Evolutionary conservation across 2,329 filamentous ascomycete genomes (phyloP).

Genomic region (Rhynchosporium graminicola): DNA sequence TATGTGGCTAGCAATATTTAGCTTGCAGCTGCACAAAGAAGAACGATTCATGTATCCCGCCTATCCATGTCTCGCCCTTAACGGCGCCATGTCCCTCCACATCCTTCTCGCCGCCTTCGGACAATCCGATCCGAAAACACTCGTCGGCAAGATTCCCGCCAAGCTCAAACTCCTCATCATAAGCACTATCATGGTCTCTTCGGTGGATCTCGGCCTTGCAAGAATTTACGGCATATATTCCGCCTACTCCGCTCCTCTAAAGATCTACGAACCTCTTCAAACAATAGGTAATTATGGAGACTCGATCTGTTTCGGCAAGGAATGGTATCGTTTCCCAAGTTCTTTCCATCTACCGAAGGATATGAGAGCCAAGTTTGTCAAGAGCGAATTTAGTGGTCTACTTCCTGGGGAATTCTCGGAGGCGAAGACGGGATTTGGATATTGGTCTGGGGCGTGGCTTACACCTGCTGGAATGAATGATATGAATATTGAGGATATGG

Average conservation of each 20-base stretch:
- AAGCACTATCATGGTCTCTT: conserved; percentile 59
- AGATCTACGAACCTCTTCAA: conserved; percentile 67
- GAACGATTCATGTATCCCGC: conserved; percentile 98
- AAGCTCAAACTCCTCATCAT: conserved; percentile 71
- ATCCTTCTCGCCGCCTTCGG: conserved; percentile 76
- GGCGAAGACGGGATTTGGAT: conserved; percentile 63
- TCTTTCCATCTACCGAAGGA: conserved; percentile 86
- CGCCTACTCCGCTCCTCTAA: conserved; percentile 79
- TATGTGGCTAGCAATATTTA: conserved; percentile 91
- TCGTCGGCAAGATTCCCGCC: conserved; percentile 72
- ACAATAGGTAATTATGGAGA: conserved; percentile 60
- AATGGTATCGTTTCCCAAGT: conserved; percentile 97
- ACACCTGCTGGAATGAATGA: conserved; percentile 88
- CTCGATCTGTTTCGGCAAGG: conserved; percentile 86
- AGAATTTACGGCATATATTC: conserved; percentile 76
- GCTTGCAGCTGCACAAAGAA: conserved; percentile 91
- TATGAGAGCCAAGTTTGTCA: conserved; percentile 85
- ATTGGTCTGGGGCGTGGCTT: conserved; percentile 83
- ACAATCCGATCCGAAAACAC: conserved; percentile 63
- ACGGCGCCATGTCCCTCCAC: conserved; percentile 82
- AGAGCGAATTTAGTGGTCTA: conserved; percentile 85
- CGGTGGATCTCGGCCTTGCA: conserved; percentile 65
- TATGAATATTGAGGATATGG: conserved; percentile 79
- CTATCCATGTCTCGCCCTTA: conserved; percentile 87
- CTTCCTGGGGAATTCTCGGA: conserved; percentile 89